Conservation (phyloP, 2,329 filamentous ascomycete species). For the Diaporthe citriasiana region DNA sequence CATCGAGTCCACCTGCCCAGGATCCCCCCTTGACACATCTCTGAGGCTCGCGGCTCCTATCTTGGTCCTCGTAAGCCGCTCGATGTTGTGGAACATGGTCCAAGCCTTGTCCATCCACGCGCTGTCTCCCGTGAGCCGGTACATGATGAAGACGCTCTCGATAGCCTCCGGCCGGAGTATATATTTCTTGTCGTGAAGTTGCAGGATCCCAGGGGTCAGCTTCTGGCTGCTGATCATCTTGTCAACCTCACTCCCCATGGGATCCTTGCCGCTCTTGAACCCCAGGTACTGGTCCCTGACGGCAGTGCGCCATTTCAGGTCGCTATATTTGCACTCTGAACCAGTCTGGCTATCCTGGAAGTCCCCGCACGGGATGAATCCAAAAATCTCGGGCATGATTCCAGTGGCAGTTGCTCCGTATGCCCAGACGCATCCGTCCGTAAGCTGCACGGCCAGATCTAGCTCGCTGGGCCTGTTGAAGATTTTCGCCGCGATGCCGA, state of each 20-base stretch:
- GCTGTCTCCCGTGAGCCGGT: slow-evolving; percentile 77
- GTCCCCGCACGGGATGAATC: slow-evolving; percentile 57
- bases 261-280: slow-evolving; percentile 26
- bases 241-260: slow-evolving; percentile 26
- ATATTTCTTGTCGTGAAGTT: slow-evolving; percentile 70
- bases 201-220: slow-evolving; percentile 63
- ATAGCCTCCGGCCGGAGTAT: slow-evolving; percentile 83
- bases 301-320: slow-evolving; percentile 46
- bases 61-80: slow-evolving; percentile 71
- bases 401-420: slow-evolving; percentile 70
- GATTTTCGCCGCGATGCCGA: slow-evolving; percentile 71
- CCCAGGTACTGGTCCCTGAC: slow-evolving; percentile 37
- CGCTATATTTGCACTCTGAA: slow-evolving; percentile 45
- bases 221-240: slow-evolving; percentile 36
- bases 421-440: slow-evolving; percentile 75
- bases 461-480: slow-evolving; percentile 70
- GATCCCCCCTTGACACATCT: slow-evolving; percentile 69
- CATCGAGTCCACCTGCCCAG: slow-evolving; percentile 71
- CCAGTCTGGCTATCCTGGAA: slow-evolving; percentile 44
- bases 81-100: slow-evolving; percentile 79
- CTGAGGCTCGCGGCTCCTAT: slow-evolving; percentile 76
- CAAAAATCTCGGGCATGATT: slow-evolving; percentile 73
- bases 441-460: slow-evolving; percentile 69
- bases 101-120: slow-evolving; percentile 78
- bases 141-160: slow-evolving; percentile 85